Base-by-base conservation (phyloP, 228 moss, liverwort and hornwort species). In the Sphagnum magellanicum region DNA sequence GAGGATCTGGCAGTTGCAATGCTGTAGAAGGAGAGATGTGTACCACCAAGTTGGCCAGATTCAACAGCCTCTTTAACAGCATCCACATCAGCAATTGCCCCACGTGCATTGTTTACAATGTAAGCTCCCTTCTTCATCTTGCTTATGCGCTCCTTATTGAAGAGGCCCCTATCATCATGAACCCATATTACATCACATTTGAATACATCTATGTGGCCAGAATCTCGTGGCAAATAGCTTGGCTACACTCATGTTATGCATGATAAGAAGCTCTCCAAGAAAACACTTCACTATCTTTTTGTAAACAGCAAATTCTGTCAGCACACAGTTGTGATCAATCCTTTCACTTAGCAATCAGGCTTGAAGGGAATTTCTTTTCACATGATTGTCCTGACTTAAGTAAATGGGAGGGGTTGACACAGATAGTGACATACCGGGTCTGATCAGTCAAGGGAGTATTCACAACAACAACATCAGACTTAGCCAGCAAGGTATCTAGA, bases 61-160 rank as follows among this genome's bases (percentile, higher is more conserved):
- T 93, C 90, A 70, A 84, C 83, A 0, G 90, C 90, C 71, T 85
- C 74, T 63, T 79, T 87, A 46, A 93, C 77, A 8, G 91, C 91
- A 5, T 74, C 17, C 70, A 1, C 74, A 47, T 93, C 91, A 5
- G 81, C 87, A 63, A 93, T 77, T 4, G 84, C 85, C 9, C 93
- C 93, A 0, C 91, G 83, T 6, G 93, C 93, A 58, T 93, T 93
- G 82, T 93, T 93, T 72, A 93, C 81, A 6, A 91, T 48, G n/a
- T 76, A 83, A 8, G 93, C 87, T 13, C 93, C 93, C 63, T 69
- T 79, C 65, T 69, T 84, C 85, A 93, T 83, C 78, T 91, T 90
- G 9, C 73, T 79, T 4, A 93, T 71, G 52, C 84, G 87, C 74
- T 85, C 83, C 66, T 69, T 78, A 74, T 83, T 5, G 71, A 93